These are phyloP conservation scores for Dimargaris xerosporica DNA, from an alignment of 192 early-diverging fungal species.

Conservation along the genomic window DNA sequence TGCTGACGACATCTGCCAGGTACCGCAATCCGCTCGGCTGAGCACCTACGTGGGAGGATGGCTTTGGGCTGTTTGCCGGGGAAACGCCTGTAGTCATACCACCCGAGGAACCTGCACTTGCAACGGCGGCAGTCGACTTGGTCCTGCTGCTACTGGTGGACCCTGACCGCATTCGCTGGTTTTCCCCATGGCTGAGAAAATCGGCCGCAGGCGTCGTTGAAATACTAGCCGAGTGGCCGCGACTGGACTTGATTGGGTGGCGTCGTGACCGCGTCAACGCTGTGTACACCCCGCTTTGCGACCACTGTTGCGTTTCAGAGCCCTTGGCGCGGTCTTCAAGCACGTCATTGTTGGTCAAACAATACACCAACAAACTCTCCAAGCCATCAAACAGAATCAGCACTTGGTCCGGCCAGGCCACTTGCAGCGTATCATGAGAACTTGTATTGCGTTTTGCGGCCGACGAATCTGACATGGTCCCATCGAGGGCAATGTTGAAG, in stretches of 20 bases:
- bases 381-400: slow-evolving; percentile 35
- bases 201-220: neutral
- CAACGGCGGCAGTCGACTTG: too few relatives aligned
- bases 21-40: neutral
- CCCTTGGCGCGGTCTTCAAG: slow-evolving; percentile 11
- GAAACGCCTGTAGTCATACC: too few relatives aligned
- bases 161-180: too few relatives aligned
- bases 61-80: neutral
- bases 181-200: too few relatives aligned
- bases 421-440: neutral
- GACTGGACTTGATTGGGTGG: too few relatives aligned
- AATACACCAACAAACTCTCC: slow-evolving; percentile 38
- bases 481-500: too few relatives aligned
- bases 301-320: neutral
- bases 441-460: too few relatives aligned
- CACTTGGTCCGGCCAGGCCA: slow-evolving; percentile 12
- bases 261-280: neutral
- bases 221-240: neutral
- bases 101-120: too few relatives aligned
- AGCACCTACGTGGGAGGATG: neutral
- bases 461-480: too few relatives aligned
- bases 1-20: slow-evolving; percentile 2
- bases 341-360: slow-evolving; percentile 25
- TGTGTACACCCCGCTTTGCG: neutral
- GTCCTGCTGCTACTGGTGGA: too few relatives aligned